Evolutionary conservation across 2,329 filamentous ascomycete genomes (phyloP).

Genomic region (Aspergillus japonicus): DNA sequence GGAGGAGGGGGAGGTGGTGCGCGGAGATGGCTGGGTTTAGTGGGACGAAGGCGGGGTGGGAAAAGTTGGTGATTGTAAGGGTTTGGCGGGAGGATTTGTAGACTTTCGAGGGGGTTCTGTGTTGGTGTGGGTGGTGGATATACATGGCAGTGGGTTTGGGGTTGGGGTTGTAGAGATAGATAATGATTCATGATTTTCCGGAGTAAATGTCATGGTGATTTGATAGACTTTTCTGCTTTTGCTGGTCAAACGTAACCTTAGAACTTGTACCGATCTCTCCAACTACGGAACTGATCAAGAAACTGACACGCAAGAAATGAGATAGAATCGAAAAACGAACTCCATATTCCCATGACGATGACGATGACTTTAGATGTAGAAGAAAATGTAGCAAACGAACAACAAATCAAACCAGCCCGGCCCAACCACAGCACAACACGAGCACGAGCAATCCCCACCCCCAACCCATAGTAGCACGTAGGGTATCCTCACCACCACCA

Average conservation of each 20-base stretch:
- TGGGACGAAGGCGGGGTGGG: slow-evolving; percentile 88
- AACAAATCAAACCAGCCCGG: no score
- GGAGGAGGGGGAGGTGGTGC: slow-evolving; percentile 57
- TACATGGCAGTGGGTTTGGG: background rate
- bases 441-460: no score
- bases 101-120: background rate
- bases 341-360: no score
- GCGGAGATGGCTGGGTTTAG: slow-evolving; percentile 77
- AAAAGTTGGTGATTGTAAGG: slow-evolving; percentile 84
- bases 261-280: no score
- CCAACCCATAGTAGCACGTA: no score
- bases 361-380: background rate
- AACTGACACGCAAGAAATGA: background rate
- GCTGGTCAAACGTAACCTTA: no score
- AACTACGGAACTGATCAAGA: no score
- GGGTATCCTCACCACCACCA: no score
- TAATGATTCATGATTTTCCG: background rate
- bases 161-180: background rate
- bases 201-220: no score
- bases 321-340: background rate
- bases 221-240: no score
- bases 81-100: slow-evolving; percentile 62
- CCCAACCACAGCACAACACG: no score
- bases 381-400: background rate
- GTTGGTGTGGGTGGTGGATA: background rate